Base-by-base conservation (phyloP, 2,329 filamentous ascomycete genomes). In the Fusarium sp. region DNA sequence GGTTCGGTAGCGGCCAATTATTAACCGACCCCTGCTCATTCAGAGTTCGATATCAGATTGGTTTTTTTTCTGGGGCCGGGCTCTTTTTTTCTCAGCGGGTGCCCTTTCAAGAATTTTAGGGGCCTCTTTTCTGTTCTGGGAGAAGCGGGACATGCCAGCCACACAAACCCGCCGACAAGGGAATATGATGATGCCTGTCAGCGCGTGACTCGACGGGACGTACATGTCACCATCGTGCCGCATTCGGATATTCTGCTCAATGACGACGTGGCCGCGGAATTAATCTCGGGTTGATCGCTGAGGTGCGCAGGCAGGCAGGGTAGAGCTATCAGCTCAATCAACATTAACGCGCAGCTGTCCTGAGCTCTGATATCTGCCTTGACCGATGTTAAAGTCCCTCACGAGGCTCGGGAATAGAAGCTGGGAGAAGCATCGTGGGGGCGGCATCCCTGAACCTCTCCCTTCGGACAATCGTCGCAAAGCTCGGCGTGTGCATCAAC, bases 11-110 rank as follows among this genome's bases (percentile, higher is more conserved):
- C 58, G 74, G 67, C 60, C 74, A 67, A 72, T 73, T 74, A 76
- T 76, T 75, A 71, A 68, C 62, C 59, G 20, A 70, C 69, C 81
- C 81, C 77, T 83, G 81, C 77, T 78, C 67, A 76, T 72, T 75
- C 70, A 76, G 68, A 73, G 73, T 66, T 72, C 73, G 77, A 83
- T 83, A 83, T 83, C 81, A 83, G 80, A 82, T 78, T 80, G 71
- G 72, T 71, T 75, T 79, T 74, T 77, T 77, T 77, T 67, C 61
- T 66, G 73, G 73, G 61, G 71, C 73, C 68, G 66, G 62, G 62
- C 70, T 52, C 61, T 31, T 29, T 52, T 66, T 31, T 50, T 65
- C 40, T 45, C 45, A 52, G 38, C 34, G 24, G 56, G 40, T 58
- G 37, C 45, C 52, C 52, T 59, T 47, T 70, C 62, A 72, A 29